Conservation (phyloP, 2,329 filamentous ascomycete species). For the Colletotrichum tabaci region DNA sequence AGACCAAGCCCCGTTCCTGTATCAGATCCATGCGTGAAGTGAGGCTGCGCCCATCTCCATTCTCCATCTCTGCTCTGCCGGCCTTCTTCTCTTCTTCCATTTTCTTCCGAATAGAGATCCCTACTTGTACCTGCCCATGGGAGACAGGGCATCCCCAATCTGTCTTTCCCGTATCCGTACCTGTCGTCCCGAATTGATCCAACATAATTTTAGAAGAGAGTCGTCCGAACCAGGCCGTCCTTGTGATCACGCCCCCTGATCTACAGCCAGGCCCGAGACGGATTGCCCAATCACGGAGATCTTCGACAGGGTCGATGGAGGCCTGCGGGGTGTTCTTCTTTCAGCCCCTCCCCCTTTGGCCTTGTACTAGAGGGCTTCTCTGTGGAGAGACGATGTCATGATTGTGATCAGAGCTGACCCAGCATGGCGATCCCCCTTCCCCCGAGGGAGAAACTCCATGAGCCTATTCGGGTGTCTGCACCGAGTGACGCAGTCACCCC, state of each 20-base stretch:
- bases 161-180: conserved; percentile 18
- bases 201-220: conserved; percentile 14
- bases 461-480: conserved; percentile 30
- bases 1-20: conserved; percentile 27
- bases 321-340: conserved; percentile 10
- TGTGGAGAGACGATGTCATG: conserved; percentile 26
- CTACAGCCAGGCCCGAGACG: conserved; percentile 26
- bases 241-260: conserved; percentile 42
- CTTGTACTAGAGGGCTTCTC: not conserved
- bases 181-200: conserved; percentile 34
- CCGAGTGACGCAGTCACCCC: conserved; percentile 7
- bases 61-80: not conserved
- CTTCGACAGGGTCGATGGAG: conserved; percentile 11
- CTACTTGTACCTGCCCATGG: not conserved
- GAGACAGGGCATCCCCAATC: conserved; percentile 4
- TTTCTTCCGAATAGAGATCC: conserved; percentile 17
- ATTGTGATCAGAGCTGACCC: conserved; percentile 11
- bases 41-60: conserved; percentile 16
- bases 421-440: conserved; percentile 11
- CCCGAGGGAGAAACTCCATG: conserved; percentile 9
- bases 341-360: not conserved
- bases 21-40: conserved; percentile 14
- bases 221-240: conserved; percentile 27
- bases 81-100: conserved; percentile 1
- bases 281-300: conserved; percentile 23